Conservation (phyloP, 1,284 basidiomycete genomes). For the Trametes polyzona region DNA sequence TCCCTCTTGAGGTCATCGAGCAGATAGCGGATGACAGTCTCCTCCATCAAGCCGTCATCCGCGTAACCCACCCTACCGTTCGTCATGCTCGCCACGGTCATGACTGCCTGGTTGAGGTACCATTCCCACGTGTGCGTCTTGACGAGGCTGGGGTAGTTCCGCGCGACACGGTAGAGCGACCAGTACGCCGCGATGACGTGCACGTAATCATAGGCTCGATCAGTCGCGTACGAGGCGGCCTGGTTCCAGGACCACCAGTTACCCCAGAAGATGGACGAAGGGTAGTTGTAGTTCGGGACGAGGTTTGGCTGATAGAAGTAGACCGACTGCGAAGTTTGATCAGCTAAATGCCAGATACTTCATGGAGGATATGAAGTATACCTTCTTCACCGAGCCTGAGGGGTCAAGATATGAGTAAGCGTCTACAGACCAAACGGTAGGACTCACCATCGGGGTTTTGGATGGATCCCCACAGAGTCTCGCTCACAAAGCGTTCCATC, state of each 20-base stretch:
- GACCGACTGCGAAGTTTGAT: slow-evolving; percentile 48
- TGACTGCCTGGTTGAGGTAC: slow-evolving; percentile 59
- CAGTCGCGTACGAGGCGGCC: slow-evolving; percentile 50
- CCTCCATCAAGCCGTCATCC: slow-evolving; percentile 59
- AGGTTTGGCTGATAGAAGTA: slow-evolving; percentile 56
- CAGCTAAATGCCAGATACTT: too few species aligned
- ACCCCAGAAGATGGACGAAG: slow-evolving; percentile 52
- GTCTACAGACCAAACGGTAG: too few species aligned
- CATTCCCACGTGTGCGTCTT: slow-evolving; percentile 55
- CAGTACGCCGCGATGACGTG: slow-evolving; percentile 62
- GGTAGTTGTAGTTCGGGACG: slow-evolving; percentile 53
- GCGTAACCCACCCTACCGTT: slow-evolving; percentile 49
- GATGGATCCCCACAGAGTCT: slow-evolving; percentile 54
- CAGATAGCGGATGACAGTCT: slow-evolving; percentile 54
- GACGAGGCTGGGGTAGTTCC: slow-evolving; percentile 57
- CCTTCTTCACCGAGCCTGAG: slow-evolving; percentile 57
- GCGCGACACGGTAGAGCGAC: slow-evolving; percentile 60
- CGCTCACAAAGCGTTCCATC: slow-evolving; percentile 53
- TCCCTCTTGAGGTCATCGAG: slow-evolving; percentile 58
- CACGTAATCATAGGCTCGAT: slow-evolving; percentile 64
- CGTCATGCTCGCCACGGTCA: slow-evolving; percentile 54
- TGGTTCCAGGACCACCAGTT: slow-evolving; percentile 65
- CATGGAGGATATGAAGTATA: too few species aligned
- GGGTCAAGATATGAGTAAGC: neutral
- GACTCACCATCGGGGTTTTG: slow-evolving; percentile 53